Percentiles rank a stretch among this genome's conserved stretches.
Evolutionary conservation across 305 asterid species (phyloP).

Genomic region (Solanum hybrid): DNA sequence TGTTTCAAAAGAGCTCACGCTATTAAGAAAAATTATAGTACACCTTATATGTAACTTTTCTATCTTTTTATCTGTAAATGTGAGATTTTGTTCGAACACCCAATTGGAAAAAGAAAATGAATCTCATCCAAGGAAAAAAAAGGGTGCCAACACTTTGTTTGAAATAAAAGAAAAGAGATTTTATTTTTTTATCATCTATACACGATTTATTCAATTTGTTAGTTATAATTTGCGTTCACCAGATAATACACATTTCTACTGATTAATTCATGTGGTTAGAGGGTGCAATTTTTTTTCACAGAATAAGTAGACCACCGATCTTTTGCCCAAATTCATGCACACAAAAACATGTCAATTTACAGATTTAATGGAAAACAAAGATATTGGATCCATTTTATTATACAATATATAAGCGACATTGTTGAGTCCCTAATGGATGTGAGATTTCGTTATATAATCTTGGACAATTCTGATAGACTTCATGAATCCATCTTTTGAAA

Average conservation of each 20-base stretch:
- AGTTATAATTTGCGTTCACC: background rate
- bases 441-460: background rate
- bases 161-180: background rate
- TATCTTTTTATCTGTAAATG: background rate
- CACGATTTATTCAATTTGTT: background rate
- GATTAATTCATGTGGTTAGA: background rate
- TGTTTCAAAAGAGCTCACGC: background rate
- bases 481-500: background rate
- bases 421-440: background rate
- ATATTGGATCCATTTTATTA: background rate
- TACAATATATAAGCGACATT: background rate
- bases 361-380: background rate
- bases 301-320: background rate
- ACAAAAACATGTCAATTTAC: background rate
- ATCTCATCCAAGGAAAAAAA: background rate
- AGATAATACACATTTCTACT: background rate
- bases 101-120: background rate
- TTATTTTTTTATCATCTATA: background rate
- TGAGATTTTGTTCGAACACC: background rate
- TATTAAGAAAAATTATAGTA: no score
- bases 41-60: background rate
- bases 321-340: background rate
- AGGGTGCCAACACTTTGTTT: background rate
- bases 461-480: background rate
- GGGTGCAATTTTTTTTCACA: background rate